Evolutionary conservation across 1,139 yeast species (phyloP).

Genomic region (Wickerhamiella infanticola): DNA sequence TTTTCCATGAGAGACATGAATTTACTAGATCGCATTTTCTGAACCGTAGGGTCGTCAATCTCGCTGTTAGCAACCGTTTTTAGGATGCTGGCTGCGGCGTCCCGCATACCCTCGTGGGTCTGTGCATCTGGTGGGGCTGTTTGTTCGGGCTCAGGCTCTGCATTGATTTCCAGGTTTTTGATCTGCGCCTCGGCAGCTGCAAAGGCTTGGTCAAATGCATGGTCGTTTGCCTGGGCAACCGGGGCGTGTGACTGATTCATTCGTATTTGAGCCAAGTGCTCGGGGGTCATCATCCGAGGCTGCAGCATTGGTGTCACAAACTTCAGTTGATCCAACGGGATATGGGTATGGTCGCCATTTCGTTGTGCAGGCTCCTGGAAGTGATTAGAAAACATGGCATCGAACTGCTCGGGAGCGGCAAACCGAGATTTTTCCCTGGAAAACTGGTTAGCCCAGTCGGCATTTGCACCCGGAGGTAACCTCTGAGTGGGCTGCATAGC

Average conservation of each 20-base stretch:
- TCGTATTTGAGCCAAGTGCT: neutral
- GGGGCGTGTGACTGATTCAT: neutral
- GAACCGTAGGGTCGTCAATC: conserved; percentile 13
- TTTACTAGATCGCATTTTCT: conserved; percentile 24
- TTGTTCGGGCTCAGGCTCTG: conserved; percentile 17
- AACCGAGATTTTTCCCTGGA: neutral
- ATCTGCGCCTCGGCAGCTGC: conserved; percentile 8
- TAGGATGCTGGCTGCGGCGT: conserved; percentile 20
- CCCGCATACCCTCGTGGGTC: conserved; percentile 17
- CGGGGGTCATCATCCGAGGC: neutral
- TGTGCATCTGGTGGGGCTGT: conserved; percentile 15
- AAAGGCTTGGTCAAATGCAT: conserved; percentile 1
- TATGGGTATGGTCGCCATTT: neutral
- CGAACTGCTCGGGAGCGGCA: neutral
- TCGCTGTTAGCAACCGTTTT: conserved; percentile 15
- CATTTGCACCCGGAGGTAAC: neutral
- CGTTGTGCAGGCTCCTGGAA: neutral
- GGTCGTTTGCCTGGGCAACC: neutral
- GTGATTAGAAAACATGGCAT: neutral
- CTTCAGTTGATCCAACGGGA: neutral
- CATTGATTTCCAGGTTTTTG: conserved; percentile 14
- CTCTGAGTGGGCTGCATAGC: neutral
- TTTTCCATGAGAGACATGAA: conserved; percentile 28
- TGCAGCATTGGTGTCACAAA: neutral
- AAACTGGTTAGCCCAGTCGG: neutral